Percentiles rank a stretch among this genome's conserved stretches.
These are phyloP conservation scores for Areca catechu DNA, from an alignment of 176 grass and related monocot genomes.

Conservation along the genomic window DNA sequence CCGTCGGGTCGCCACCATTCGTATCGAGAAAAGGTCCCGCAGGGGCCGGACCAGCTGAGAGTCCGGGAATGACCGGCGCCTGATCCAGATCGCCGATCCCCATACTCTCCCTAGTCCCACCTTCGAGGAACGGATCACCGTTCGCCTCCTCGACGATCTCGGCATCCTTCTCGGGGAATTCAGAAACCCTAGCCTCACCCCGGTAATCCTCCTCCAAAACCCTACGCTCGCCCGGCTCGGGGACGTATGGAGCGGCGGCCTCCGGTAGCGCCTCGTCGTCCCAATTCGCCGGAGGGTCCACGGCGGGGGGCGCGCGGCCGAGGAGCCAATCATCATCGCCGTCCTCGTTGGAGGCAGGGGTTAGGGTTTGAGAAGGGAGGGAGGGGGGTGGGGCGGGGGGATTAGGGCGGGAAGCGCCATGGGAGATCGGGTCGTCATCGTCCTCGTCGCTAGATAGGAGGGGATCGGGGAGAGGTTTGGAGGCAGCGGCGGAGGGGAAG, in stretches of 20 bases:
- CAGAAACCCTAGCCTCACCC: slow-evolving; percentile 9
- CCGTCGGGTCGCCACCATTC: neutral
- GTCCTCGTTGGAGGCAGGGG: slow-evolving; percentile 12
- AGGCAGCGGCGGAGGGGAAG: slow-evolving; percentile 7
- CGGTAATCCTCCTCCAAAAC: slow-evolving; percentile 18
- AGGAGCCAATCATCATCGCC: slow-evolving; percentile 72
- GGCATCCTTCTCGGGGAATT: neutral
- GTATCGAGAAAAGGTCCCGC: neutral
- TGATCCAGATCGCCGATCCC: slow-evolving; percentile 30
- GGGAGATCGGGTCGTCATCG: slow-evolving; percentile 1
- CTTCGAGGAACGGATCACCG: neutral
- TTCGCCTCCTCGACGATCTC: neutral
- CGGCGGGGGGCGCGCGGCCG: slow-evolving; percentile 31
- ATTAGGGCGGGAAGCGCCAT: neutral
- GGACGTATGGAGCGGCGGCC: neutral
- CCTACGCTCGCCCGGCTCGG: slow-evolving; percentile 16
- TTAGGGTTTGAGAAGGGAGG: slow-evolving; percentile 22
- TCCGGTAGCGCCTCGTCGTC: slow-evolving; percentile 22
- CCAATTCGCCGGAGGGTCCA: slow-evolving; percentile 64
- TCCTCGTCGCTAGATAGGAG: neutral
- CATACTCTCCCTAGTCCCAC: neutral
- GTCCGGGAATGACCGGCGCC: slow-evolving; percentile 51
- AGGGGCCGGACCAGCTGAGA: slow-evolving; percentile 26
- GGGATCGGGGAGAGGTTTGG: slow-evolving; percentile 1
- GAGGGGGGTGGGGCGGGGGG: neutral